Conservation (phyloP, 2,329 filamentous ascomycete genomes). For the Paraphaeosphaeria minitans region DNA sequence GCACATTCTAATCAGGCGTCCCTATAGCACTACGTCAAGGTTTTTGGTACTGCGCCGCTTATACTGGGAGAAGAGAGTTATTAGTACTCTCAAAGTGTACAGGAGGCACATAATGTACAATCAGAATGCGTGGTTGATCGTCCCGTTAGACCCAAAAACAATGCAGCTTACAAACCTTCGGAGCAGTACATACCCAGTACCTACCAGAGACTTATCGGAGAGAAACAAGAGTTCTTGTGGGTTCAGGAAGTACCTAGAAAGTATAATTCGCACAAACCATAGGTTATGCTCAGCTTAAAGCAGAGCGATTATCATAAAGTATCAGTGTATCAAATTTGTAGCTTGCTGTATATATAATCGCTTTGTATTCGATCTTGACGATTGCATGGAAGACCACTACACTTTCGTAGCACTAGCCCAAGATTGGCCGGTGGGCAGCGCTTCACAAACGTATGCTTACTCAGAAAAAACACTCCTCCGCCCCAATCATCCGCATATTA, state of each 20-base stretch:
- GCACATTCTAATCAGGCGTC: background rate
- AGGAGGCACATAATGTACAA: too few species aligned
- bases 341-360: background rate
- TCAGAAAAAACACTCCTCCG: background rate
- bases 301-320: background rate
- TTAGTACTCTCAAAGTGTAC: background rate
- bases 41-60: too few species aligned
- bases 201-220: background rate
- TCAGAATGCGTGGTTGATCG: too few species aligned
- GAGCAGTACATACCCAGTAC: too few species aligned
- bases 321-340: background rate
- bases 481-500: background rate
- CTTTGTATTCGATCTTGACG: background rate
- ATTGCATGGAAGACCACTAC: background rate
- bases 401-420: background rate
- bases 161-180: too few species aligned
- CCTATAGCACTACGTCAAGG: background rate
- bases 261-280: background rate
- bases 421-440: background rate
- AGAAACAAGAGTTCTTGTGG: background rate
- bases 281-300: background rate
- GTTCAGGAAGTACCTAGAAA: background rate
- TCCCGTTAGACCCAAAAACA: too few species aligned
- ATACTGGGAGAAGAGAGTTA: background rate
- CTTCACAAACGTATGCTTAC: too few species aligned